Evolutionary conservation across 768 basidiomycete genomes (phyloP).

Genomic region (Porpolomopsis calyptriformis): DNA sequence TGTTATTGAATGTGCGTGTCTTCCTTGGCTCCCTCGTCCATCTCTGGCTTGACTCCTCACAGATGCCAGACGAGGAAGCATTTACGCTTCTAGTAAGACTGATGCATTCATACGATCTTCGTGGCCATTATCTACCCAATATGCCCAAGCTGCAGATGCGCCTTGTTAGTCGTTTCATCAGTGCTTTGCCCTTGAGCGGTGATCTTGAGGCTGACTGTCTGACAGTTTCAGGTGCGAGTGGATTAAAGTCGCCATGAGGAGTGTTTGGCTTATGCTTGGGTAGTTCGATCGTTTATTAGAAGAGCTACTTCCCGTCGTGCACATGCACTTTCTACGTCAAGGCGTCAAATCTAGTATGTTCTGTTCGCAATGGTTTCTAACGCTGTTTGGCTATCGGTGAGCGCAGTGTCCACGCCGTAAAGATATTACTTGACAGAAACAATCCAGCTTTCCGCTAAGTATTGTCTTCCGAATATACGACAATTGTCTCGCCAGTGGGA

Average conservation of each 20-base stretch:
- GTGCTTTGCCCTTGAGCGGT: not conserved
- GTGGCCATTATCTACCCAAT: constrained; percentile 96
- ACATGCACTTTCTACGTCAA: constrained; percentile 87
- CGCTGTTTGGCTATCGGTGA: constrained; percentile 89
- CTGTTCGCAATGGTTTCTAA: constrained; percentile 97
- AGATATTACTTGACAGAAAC: constrained; percentile 2
- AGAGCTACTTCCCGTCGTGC: constrained; percentile 84
- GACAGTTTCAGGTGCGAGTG: constrained; percentile 48
- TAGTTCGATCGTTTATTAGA: constrained; percentile 93
- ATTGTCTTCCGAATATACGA: constrained; percentile 96
- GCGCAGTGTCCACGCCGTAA: constrained; percentile 11
- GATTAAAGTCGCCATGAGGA: not conserved
- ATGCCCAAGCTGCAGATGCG: constrained; percentile 97
- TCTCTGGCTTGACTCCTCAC: constrained; percentile 8
- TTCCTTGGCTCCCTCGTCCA: not conserved
- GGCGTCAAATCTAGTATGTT: constrained; percentile 98
- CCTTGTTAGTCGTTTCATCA: constrained; percentile 40
- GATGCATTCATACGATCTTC: constrained; percentile 93
- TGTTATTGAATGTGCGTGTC: constrained; percentile 73
- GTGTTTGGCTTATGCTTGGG: constrained; percentile 5
- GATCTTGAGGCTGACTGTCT: constrained; percentile 1
- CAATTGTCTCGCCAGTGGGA: constrained; percentile 90
- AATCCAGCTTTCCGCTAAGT: constrained; percentile 76
- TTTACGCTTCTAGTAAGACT: constrained; percentile 90
- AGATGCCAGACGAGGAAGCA: constrained; percentile 99